Evolutionary conservation across 805 yeast species (phyloP).

Genomic region (Zygosaccharomyces gambellarensis): DNA sequence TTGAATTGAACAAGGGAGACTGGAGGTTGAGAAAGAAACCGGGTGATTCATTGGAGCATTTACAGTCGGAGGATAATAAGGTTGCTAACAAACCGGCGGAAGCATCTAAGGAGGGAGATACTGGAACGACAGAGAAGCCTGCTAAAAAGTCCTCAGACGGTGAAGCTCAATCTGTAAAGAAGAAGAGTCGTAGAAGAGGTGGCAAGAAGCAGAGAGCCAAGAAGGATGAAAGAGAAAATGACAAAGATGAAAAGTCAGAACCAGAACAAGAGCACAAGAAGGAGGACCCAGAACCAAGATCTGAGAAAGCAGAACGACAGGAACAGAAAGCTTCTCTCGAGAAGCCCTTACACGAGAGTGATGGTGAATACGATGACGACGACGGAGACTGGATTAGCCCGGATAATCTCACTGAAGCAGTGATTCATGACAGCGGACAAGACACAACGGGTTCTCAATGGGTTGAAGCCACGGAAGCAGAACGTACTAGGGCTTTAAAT

Average conservation of each 20-base stretch:
- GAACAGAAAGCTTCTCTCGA: constrained; percentile 3
- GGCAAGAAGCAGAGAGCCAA: constrained; percentile 62
- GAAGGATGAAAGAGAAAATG: constrained; percentile 36
- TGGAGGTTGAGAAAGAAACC: constrained; percentile 69
- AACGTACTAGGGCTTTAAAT: constrained; percentile 19
- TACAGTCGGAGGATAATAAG: constrained; percentile 18
- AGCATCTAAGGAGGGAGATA: constrained; percentile 12
- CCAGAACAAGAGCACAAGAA: neutral
- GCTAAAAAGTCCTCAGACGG: neutral
- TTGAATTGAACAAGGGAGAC: constrained; percentile 62
- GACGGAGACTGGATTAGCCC: constrained; percentile 95
- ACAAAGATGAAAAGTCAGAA: neutral
- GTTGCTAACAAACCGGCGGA: constrained; percentile 11
- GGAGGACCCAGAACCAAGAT: constrained; percentile 1
- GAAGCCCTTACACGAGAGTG: constrained; percentile 26
- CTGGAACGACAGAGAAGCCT: constrained; percentile 16
- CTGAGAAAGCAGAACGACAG: constrained; percentile 3
- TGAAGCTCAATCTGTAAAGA: constrained; percentile 14
- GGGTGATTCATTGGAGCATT: constrained; percentile 45
- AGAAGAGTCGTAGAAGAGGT: constrained; percentile 54
- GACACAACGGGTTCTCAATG: constrained; percentile 39
- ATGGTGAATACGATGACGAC: constrained; percentile 56
- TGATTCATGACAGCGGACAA: constrained; percentile 65
- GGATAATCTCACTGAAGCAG: constrained; percentile 68
- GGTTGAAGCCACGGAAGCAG: constrained; percentile 32